phyloP scores from a whole-genome alignment of 495 filamentous ascomycete genomes.

The Lepidopterella palustris region DNA sequence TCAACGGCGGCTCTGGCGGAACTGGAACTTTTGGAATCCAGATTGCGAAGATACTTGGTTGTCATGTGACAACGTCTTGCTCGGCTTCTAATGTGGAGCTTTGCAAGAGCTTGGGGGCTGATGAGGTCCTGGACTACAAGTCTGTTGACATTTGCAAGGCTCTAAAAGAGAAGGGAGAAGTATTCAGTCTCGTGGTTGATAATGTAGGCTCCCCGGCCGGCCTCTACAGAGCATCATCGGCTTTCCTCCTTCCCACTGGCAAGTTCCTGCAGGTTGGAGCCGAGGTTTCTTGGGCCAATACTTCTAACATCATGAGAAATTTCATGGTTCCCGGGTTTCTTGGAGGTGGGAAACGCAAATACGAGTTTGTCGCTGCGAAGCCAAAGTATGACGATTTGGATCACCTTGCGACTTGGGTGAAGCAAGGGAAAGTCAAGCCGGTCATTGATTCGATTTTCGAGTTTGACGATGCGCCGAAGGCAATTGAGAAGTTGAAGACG shows the following conservation, averaged over 20 bases:
- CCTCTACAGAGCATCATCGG: constrained; percentile 51
- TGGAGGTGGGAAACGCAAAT: constrained; percentile 58
- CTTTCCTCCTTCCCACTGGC: constrained; percentile 49
- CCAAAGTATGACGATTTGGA: constrained; percentile 43
- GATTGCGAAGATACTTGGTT: constrained; percentile 32
- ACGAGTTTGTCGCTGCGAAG: constrained; percentile 40
- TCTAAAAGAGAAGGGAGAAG: constrained; percentile 44
- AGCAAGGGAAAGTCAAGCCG: constrained; percentile 54
- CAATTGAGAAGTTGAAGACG: constrained; percentile 57
- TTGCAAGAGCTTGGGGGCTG: constrained; percentile 54
- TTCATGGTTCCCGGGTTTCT: constrained; percentile 49
- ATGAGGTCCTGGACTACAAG: constrained; percentile 67
- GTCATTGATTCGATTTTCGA: constrained; percentile 55
- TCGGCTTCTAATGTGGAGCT: constrained; percentile 31
- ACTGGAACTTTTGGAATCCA: constrained; percentile 32
- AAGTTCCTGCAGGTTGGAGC: constrained; percentile 50
- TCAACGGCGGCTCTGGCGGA: constrained; percentile 38
- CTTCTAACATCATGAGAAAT: constrained; percentile 28
- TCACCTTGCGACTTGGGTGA: constrained; percentile 53
- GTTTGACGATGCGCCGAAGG: constrained; percentile 56
- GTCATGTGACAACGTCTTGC: constrained; percentile 32
- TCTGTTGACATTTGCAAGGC: constrained; percentile 43
- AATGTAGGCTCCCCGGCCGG: constrained; percentile 48
- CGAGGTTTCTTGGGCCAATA: background rate
- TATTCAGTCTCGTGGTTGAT: constrained; percentile 56